Percentiles rank a stretch among this genome's conserved stretches.
These are phyloP conservation scores for Dalechampia spathulata DNA, from an alignment of 441 rosid species.

Conservation along the genomic window DNA sequence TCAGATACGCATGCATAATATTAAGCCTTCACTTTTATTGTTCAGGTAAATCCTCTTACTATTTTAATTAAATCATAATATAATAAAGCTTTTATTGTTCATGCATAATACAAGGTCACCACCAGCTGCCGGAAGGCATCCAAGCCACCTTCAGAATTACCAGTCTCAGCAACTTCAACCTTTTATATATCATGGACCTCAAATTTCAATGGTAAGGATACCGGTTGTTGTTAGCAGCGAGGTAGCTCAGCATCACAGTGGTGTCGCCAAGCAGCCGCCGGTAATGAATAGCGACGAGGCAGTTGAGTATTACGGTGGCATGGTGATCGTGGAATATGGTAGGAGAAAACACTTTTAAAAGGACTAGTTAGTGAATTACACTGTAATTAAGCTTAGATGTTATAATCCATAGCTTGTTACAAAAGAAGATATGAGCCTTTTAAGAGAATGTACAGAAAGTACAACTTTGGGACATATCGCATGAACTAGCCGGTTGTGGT, in stretches of 20 bases:
- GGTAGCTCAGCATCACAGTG: not conserved
- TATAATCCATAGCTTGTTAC: not conserved
- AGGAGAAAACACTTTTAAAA: not conserved
- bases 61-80: too few relatives aligned
- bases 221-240: slow-evolving; percentile 2
- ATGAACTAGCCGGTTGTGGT: too few relatives aligned
- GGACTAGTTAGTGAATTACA: not conserved
- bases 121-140: not conserved
- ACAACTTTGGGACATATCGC: too few relatives aligned
- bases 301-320: slow-evolving; percentile 3
- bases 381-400: not conserved
- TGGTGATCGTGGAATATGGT: not conserved
- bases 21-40: too few relatives aligned
- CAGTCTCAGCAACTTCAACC: not conserved
- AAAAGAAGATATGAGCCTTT: not conserved
- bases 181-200: slow-evolving; percentile 10
- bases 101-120: not conserved
- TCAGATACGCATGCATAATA: too few relatives aligned
- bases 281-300: slow-evolving; percentile 1
- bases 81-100: too few relatives aligned
- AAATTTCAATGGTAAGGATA: slow-evolving; percentile 6
- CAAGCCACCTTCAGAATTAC: not conserved
- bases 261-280: not conserved
- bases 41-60: too few relatives aligned
- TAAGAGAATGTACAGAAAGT: not conserved